These are phyloP conservation scores for Curvularia verruculosa DNA, from an alignment of 2,329 filamentous ascomycete species.

Conservation along the genomic window DNA sequence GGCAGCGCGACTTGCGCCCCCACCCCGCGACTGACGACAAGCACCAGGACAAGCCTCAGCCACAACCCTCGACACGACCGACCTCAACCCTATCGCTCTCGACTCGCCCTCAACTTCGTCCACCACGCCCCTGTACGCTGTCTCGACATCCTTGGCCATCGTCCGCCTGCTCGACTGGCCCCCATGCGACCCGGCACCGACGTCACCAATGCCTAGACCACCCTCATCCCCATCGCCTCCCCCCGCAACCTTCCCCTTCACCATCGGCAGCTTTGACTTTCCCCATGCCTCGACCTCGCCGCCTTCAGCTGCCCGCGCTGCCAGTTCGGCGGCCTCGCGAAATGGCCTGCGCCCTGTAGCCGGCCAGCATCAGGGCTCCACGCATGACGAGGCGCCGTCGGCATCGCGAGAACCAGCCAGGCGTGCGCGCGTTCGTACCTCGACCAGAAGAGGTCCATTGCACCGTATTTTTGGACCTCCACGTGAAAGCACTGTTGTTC, in stretches of 20 bases:
- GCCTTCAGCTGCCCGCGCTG: slow-evolving; percentile 14
- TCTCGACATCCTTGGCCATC: not conserved
- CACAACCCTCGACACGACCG: not conserved
- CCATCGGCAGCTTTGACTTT: slow-evolving; percentile 53
- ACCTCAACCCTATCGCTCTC: not conserved
- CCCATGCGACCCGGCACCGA: slow-evolving; percentile 12
- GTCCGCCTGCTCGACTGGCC: not conserved
- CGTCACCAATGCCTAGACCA: slow-evolving; percentile 42
- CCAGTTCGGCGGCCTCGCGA: slow-evolving; percentile 1
- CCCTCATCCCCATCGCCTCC: slow-evolving; percentile 37
- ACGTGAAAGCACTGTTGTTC: slow-evolving; percentile 25
- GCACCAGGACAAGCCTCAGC: slow-evolving; percentile 3
- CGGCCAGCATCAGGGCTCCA: slow-evolving; percentile 12
- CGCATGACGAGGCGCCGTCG: slow-evolving; percentile 15
- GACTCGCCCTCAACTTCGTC: not conserved
- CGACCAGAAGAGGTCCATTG: slow-evolving; percentile 24
- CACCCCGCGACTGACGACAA: slow-evolving; percentile 1
- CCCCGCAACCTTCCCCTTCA: slow-evolving; percentile 39
- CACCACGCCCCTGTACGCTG: not conserved
- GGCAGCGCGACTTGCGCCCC: not conserved
- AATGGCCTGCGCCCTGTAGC: slow-evolving; percentile 18
- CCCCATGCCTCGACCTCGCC: slow-evolving; percentile 50
- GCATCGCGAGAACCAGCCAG: slow-evolving; percentile 17
- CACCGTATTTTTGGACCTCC: slow-evolving; percentile 31
- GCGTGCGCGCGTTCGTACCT: slow-evolving; percentile 16